Percentiles rank a stretch among this genome's conserved stretches.
These are phyloP conservation scores for Cutaneotrichosporon mucoides DNA, from an alignment of 1,284 basidiomycete species.

Conservation along the genomic window DNA sequence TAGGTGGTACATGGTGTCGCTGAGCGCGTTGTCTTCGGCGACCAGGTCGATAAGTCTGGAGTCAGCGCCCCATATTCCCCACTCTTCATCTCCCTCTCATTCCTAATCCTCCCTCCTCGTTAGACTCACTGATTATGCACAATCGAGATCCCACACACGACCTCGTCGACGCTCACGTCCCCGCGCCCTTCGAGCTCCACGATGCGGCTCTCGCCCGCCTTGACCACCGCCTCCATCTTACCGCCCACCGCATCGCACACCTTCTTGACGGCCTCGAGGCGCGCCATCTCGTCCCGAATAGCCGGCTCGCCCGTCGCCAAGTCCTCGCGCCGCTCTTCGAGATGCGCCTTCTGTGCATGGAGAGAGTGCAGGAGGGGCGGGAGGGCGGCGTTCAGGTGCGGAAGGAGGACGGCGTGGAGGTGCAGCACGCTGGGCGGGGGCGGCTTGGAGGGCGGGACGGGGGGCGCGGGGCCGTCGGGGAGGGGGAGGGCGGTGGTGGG, in stretches of 20 bases:
- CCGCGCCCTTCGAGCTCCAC: conserved; percentile 62
- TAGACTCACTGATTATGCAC: conserved; percentile 86
- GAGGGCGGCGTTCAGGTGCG: conserved; percentile 68
- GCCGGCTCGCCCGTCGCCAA: conserved; percentile 85
- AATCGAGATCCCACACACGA: conserved; percentile 89
- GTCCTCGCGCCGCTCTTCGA: conserved; percentile 74
- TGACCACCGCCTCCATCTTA: conserved; percentile 62
- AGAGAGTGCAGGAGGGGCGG: conserved; percentile 63
- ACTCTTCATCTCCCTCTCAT: too few relatives aligned
- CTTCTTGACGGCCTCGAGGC: conserved; percentile 89
- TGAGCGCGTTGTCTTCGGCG: conserved; percentile 97
- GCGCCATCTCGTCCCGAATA: conserved; percentile 89
- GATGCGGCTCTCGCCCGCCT: conserved; percentile 63
- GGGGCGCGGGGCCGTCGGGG: conserved; percentile 54
- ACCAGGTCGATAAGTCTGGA: conserved; percentile 83
- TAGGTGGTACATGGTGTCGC: conserved; percentile 96
- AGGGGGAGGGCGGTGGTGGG: conserved; percentile 38
- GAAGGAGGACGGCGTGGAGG: conserved; percentile 75
- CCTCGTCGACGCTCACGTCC: conserved; percentile 68
- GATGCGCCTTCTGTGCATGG: conserved; percentile 64
- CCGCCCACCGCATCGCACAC: conserved; percentile 77
- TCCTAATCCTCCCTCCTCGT: too few relatives aligned
- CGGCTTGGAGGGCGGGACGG: conserved; percentile 75
- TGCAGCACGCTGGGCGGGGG: conserved; percentile 66
- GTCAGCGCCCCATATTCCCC: too few relatives aligned